These are phyloP conservation scores for Camellia lanceoleosa DNA, from an alignment of 148 eudicot genomes.

Conservation along the genomic window DNA sequence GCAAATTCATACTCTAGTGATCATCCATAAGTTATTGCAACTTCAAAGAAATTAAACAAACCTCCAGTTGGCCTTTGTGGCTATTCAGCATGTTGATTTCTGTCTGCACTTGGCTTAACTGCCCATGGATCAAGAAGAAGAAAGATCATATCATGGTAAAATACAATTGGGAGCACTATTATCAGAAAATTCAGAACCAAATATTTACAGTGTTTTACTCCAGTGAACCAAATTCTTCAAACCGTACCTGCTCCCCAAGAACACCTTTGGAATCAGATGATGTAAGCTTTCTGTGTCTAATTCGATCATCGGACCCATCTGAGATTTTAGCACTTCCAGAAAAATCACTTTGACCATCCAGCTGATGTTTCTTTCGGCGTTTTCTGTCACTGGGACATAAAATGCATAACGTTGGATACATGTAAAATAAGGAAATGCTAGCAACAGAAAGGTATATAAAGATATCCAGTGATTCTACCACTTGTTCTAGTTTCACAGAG, in stretches of 20 bases:
- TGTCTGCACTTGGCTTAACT: slow-evolving; percentile 60
- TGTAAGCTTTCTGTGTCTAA: slow-evolving; percentile 34
- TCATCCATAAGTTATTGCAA: not conserved
- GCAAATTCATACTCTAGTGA: not conserved
- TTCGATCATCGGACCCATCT: slow-evolving; percentile 43
- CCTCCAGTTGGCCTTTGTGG: slow-evolving; percentile 63
- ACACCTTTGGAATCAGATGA: slow-evolving; percentile 38
- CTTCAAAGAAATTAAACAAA: slow-evolving; percentile 29
- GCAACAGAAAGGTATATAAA: not conserved
- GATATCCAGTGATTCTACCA: not conserved
- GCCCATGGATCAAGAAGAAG: slow-evolving; percentile 25
- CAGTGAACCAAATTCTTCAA: not conserved
- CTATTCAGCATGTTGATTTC: slow-evolving; percentile 55
- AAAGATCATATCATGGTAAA: not conserved
- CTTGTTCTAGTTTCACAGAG: not conserved
- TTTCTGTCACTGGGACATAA: slow-evolving; percentile 42
- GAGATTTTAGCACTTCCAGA: slow-evolving; percentile 50
- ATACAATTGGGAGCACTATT: not conserved
- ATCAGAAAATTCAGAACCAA: not conserved
- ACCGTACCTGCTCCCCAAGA: slow-evolving; percentile 55
- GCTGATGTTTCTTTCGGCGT: slow-evolving; percentile 41
- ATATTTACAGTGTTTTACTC: not conserved
- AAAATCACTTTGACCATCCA: slow-evolving; percentile 57
- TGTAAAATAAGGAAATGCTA: not conserved
- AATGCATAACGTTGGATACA: not conserved